Conservation (phyloP, 352 stramenopile species). For the Phytophthora constricta region DNA sequence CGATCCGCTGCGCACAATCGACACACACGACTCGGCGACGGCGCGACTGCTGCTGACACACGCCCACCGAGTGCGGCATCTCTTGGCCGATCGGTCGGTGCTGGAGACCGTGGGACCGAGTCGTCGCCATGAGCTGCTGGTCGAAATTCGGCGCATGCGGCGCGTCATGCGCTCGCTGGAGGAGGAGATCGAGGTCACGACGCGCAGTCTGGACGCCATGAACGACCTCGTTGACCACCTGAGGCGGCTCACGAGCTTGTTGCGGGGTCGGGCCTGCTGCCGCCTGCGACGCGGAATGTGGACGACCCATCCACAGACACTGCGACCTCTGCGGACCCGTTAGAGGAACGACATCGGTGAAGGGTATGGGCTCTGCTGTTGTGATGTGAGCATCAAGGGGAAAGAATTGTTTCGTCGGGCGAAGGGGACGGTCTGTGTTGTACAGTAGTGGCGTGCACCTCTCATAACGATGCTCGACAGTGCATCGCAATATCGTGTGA, state of each 20-base stretch:
- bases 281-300: not conserved
- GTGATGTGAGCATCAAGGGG: not conserved
- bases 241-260: constrained; percentile 30
- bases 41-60: constrained; percentile 21
- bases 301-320: not conserved
- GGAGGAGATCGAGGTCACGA: constrained; percentile 43
- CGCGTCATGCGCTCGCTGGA: constrained; percentile 36
- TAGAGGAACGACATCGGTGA: not conserved
- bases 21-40: constrained; percentile 1
- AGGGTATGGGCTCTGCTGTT: not conserved
- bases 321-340: constrained; percentile 3
- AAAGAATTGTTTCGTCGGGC: too few relatives aligned
- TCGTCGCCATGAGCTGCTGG: constrained; percentile 38
- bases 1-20: not conserved
- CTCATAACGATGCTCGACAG: too few relatives aligned
- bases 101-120: constrained; percentile 28
- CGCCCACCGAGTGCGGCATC: constrained; percentile 26
- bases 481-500: not conserved
- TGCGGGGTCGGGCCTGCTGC: constrained; percentile 16
- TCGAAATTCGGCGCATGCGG: constrained; percentile 46
- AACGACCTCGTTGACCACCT: constrained; percentile 42
- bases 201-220: constrained; percentile 38
- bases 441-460: too few relatives aligned
- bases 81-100: constrained; percentile 27
- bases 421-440: too few relatives aligned